Percentiles rank a stretch among this genome's conserved stretches.
Conservation (phyloP, 2,329 filamentous ascomycete species). For the Pseudopithomyces maydicus region DNA sequence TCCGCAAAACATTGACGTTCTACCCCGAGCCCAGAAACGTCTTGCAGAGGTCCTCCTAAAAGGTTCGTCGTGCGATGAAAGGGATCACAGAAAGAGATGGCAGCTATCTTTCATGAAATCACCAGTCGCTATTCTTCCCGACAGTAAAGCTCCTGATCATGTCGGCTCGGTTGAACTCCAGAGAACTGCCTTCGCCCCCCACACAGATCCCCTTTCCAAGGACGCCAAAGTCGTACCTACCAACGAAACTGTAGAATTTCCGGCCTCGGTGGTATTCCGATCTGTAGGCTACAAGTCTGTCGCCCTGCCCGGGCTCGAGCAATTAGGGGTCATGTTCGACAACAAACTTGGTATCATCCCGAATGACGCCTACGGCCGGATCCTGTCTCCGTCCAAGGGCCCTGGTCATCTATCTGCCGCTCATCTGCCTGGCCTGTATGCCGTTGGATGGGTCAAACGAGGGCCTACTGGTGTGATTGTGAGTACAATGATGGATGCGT, state of each 20-base stretch:
- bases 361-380: conserved; percentile 80
- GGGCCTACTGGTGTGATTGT: conserved; percentile 96
- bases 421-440: conserved; percentile 78
- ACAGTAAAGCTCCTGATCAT: conserved; percentile 44
- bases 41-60: conserved; percentile 82
- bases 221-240: conserved; percentile 57
- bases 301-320: conserved; percentile 73
- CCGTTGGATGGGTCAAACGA: conserved; percentile 93
- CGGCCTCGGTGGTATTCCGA: conserved; percentile 78
- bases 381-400: conserved; percentile 53
- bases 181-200: conserved; percentile 47
- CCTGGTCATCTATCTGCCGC: conserved; percentile 51
- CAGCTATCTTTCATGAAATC: conserved; percentile 84
- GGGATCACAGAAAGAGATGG: conserved; percentile 70
- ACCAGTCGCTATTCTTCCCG: conserved; percentile 69
- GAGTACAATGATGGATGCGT: conserved; percentile 93
- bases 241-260: conserved; percentile 56
- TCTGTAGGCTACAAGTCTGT: conserved; percentile 94
- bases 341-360: conserved; percentile 73
- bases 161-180: conserved; percentile 73
- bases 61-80: conserved; percentile 62
- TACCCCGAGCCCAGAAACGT: conserved; percentile 76
- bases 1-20: conserved; percentile 67
- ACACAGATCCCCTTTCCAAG: conserved; percentile 53
- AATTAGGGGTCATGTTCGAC: conserved; percentile 81